Base-by-base conservation (phyloP, 2,329 filamentous ascomycete genomes). In the Phaeosphaeria sp. region DNA sequence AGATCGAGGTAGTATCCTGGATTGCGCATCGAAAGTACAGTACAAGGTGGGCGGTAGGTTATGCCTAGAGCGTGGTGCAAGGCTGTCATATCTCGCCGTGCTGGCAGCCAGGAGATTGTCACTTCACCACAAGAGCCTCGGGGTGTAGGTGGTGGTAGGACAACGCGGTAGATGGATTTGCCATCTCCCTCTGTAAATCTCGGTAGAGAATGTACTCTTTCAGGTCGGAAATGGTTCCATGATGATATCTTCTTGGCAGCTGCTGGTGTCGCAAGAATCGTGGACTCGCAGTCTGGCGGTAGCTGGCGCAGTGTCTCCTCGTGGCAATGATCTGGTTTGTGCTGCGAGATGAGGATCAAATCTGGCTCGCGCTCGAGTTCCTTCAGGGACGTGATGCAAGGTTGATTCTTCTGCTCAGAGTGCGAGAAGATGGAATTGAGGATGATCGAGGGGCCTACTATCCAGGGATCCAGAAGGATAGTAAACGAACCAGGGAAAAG, bases 401-500 rank as follows among this genome's bases (percentile, higher is more conserved):
- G 79, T 23, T 80, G 79, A 18, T 81, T 74, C 44, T 80, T 86
- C 61, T 87, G 87, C 46, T 81, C 81, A 1, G 87, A 83, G 41
- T 82, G 83, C 20, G 87, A 87, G 73, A 91, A 87, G 67, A 81
- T 83, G 25, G 84, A 80, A 67, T 87, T 86, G 66, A 86, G 81
- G 60, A 89, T 84, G 52, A 84, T 85, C 11, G 87, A 86, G 3
- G 84, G 78, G 0, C 87, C 87, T 11, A 81, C 80, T 30, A 91
- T 81, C 87, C 89, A 92, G 3, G 90, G 90, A 72, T 93, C 90
- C 50, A 92, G 76, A 42, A 93, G 82, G 52, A 93, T 84, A 17
- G 84, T 87, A 73, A 89, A 92, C 3, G 84, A 82, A 30, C 61
- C 80, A 13, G 81, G 80, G 27, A 78, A 77, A 44, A 74, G 67